A percentile compares a stretch with the other conserved stretches of the same genome.
These are phyloP conservation scores for Arachis monticola DNA, from an alignment of 331 rosid genomes.

Conservation along the genomic window DNA sequence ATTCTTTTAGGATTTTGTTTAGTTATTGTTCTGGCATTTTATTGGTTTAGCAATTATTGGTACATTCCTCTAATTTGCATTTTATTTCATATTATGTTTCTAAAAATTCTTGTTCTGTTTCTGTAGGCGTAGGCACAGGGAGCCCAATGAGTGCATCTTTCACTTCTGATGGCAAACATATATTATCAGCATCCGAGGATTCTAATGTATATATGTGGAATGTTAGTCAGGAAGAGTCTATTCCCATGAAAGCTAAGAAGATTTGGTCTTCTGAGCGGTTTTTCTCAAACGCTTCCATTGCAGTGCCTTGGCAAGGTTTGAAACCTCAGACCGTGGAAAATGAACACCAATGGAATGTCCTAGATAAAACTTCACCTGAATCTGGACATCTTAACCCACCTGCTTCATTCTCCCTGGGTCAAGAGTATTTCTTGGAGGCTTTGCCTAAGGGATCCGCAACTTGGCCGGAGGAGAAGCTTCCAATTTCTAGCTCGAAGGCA, in stretches of 20 bases:
- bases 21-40: not conserved
- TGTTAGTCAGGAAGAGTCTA: constrained; percentile 57
- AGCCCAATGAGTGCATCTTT: constrained; percentile 69
- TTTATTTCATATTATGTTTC: constrained; percentile 22
- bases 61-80: not conserved
- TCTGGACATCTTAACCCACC: constrained; percentile 51
- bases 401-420: constrained; percentile 70
- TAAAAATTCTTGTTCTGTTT: constrained; percentile 40
- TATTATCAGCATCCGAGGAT: constrained; percentile 88
- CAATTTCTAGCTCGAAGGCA: constrained; percentile 55
- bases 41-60: constrained; percentile 17
- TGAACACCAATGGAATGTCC: constrained; percentile 45
- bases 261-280: constrained; percentile 81
- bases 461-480: constrained; percentile 99
- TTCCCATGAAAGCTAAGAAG: constrained; percentile 52
- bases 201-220: constrained; percentile 89
- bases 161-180: constrained; percentile 92
- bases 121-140: constrained; percentile 64
- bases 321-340: constrained; percentile 47
- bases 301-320: constrained; percentile 91
- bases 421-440: constrained; percentile 70
- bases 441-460: constrained; percentile 93
- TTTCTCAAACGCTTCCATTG: constrained; percentile 81
- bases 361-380: constrained; percentile 49
- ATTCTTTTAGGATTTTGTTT: constrained; percentile 3